Evolutionary conservation across 345 rosid species (phyloP).

Genomic region (Populus nigra): DNA sequence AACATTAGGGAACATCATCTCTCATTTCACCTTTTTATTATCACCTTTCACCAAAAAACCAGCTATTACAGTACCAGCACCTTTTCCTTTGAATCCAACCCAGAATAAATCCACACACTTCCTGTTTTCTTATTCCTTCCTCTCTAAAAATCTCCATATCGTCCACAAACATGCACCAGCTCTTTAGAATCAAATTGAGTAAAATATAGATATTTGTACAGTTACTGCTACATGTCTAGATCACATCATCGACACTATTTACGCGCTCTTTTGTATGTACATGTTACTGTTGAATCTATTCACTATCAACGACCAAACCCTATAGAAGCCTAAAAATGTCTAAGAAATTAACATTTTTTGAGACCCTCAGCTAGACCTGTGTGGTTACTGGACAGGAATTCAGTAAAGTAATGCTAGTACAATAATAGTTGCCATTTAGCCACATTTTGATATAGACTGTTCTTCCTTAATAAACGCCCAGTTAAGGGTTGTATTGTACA

Average conservation of each 20-base stretch:
- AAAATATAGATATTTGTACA: neutral
- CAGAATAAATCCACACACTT: neutral
- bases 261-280: slow-evolving; percentile 17
- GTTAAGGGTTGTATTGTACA: slow-evolving; percentile 24
- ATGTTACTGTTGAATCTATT: neutral
- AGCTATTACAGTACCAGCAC: neutral
- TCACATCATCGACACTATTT: slow-evolving; percentile 18
- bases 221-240: neutral
- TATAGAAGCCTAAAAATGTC: slow-evolving; percentile 15
- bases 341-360: slow-evolving; percentile 4
- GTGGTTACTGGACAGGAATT: slow-evolving; percentile 3
- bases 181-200: slow-evolving; percentile 16
- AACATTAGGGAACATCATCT: slow-evolving; percentile 6
- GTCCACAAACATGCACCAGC: slow-evolving; percentile 18
- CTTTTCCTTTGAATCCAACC: neutral
- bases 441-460: slow-evolving; percentile 36
- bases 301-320: slow-evolving; percentile 14
- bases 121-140: neutral
- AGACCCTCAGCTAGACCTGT: slow-evolving; percentile 15
- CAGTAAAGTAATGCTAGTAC: neutral
- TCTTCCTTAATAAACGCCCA: slow-evolving; percentile 47
- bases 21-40: slow-evolving; percentile 14
- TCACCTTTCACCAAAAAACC: slow-evolving; percentile 1
- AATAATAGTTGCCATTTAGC: slow-evolving; percentile 9
- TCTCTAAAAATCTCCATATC: neutral